phyloP scores from a whole-genome alignment of 805 yeast species.

The Candida anglica region DNA sequence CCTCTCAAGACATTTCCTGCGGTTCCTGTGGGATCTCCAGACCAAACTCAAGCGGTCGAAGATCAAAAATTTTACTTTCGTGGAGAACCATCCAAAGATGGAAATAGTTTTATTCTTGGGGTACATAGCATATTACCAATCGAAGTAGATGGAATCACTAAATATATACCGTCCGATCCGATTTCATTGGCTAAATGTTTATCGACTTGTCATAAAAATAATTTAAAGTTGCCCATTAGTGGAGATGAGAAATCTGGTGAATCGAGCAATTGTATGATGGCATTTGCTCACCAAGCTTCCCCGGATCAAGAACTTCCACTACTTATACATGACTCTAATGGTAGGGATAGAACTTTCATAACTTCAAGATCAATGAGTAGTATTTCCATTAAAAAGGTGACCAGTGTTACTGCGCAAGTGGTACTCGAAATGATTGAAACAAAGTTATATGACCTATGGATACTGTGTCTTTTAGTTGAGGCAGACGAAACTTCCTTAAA shows the following conservation, averaged over 20 bases:
- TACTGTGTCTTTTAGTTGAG: slow-evolving; percentile 23
- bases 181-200: slow-evolving; percentile 46
- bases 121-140: slow-evolving; percentile 42
- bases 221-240: slow-evolving; percentile 36
- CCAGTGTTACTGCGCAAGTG: neutral
- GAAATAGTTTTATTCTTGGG: slow-evolving; percentile 44
- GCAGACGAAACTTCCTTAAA: neutral
- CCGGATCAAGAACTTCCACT: slow-evolving; percentile 51
- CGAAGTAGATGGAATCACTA: no score
- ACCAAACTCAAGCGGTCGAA: slow-evolving; percentile 7
- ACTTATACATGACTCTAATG: slow-evolving; percentile 43
- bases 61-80: slow-evolving; percentile 9
- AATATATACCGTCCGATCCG: slow-evolving; percentile 55
- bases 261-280: slow-evolving; percentile 32
- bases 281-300: slow-evolving; percentile 47
- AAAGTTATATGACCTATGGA: slow-evolving; percentile 49
- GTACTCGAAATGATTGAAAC: slow-evolving; percentile 37
- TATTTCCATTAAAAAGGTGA: neutral
- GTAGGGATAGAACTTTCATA: neutral
- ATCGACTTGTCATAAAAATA: slow-evolving; percentile 42
- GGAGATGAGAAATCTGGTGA: slow-evolving; percentile 5
- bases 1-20: slow-evolving; percentile 46
- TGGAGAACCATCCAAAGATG: neutral
- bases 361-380: no score
- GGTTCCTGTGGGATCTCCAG: slow-evolving; percentile 14